phyloP scores from a whole-genome alignment of 768 basidiomycete genomes.

The Melanogaster broomeanus region DNA sequence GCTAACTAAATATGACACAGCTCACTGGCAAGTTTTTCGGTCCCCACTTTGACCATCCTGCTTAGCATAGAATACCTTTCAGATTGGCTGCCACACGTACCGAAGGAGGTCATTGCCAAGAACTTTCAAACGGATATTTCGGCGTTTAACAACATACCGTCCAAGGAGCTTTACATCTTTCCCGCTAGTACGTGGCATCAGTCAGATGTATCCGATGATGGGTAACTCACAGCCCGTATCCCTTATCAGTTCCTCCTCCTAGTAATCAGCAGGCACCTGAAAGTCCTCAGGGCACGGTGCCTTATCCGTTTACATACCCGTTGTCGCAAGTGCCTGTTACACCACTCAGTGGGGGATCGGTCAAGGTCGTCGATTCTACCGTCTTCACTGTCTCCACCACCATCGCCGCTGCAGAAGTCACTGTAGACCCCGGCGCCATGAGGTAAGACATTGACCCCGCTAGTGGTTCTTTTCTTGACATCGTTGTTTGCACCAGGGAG shows the following conservation, averaged over 20 bases:
- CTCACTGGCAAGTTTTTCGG: constrained; percentile 28
- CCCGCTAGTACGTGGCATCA: constrained; percentile 28
- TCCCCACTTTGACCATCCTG: background rate
- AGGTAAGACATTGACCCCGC: constrained; percentile 35
- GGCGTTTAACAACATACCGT: constrained; percentile 54
- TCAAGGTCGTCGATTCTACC: constrained; percentile 57
- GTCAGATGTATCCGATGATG: background rate
- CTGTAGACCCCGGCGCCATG: constrained; percentile 56
- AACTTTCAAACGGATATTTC: constrained; percentile 52
- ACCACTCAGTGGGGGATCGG: constrained; percentile 50
- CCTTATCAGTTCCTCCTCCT: constrained; percentile 36
- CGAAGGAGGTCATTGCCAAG: constrained; percentile 55
- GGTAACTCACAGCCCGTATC: background rate
- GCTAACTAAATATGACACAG: background rate
- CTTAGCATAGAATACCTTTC: background rate
- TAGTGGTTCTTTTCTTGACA: background rate
- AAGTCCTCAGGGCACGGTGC: constrained; percentile 39
- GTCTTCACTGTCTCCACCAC: constrained; percentile 51
- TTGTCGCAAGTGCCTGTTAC: constrained; percentile 48
- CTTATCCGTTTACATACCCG: constrained; percentile 49
- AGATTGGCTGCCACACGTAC: constrained; percentile 65
- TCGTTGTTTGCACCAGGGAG: constrained; percentile 37
- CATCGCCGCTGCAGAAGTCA: constrained; percentile 56
- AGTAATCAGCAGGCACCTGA: constrained; percentile 29
- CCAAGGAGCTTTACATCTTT: constrained; percentile 54